These are phyloP conservation scores for Cytospora piceae DNA, from an alignment of 2,329 filamentous ascomycete species.

Conservation along the genomic window DNA sequence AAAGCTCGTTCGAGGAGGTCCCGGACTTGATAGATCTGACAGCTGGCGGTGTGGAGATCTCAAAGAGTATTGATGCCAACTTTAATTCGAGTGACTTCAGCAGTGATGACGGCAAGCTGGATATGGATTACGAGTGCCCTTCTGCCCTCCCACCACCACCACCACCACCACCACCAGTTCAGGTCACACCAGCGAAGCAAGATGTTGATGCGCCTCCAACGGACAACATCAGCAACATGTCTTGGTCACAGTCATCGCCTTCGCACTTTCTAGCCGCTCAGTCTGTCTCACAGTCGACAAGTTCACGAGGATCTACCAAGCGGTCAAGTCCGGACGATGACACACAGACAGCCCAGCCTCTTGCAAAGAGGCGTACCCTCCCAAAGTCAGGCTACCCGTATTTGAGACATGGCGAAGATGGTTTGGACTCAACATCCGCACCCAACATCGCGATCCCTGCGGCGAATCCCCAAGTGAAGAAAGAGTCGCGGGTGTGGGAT, in stretches of 20 bases:
- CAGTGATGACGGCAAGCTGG: slow-evolving; percentile 79
- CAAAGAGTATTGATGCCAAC: slow-evolving; percentile 34
- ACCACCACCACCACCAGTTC: slow-evolving; percentile 37
- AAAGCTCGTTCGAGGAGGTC: slow-evolving; percentile 54
- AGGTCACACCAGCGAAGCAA: slow-evolving; percentile 34
- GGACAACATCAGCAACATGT: slow-evolving; percentile 47
- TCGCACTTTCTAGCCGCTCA: slow-evolving; percentile 50
- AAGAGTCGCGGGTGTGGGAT: slow-evolving; percentile 63
- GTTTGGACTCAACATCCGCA: slow-evolving; percentile 36
- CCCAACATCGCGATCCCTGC: slow-evolving; percentile 35
- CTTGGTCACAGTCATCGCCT: slow-evolving; percentile 73
- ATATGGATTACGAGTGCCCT: slow-evolving; percentile 68
- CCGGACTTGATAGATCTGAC: slow-evolving; percentile 44
- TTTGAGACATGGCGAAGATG: slow-evolving; percentile 38
- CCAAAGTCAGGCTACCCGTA: slow-evolving; percentile 52
- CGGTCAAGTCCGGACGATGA: slow-evolving; percentile 45
- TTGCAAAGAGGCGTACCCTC: slow-evolving; percentile 65
- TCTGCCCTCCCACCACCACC: slow-evolving; percentile 48
- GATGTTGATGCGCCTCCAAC: slow-evolving; percentile 30
- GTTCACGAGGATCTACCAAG: slow-evolving; percentile 43
- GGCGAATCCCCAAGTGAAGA: slow-evolving; percentile 42
- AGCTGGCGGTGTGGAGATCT: slow-evolving; percentile 34
- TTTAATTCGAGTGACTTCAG: too few relatives aligned
- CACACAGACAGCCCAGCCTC: slow-evolving; percentile 37
- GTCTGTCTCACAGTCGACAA: slow-evolving; percentile 21